A percentile compares a stretch with the other conserved stretches of the same genome.
These are phyloP conservation scores for Fomitopsis schrenkii DNA, from an alignment of 1,284 basidiomycete species.

Conservation along the genomic window DNA sequence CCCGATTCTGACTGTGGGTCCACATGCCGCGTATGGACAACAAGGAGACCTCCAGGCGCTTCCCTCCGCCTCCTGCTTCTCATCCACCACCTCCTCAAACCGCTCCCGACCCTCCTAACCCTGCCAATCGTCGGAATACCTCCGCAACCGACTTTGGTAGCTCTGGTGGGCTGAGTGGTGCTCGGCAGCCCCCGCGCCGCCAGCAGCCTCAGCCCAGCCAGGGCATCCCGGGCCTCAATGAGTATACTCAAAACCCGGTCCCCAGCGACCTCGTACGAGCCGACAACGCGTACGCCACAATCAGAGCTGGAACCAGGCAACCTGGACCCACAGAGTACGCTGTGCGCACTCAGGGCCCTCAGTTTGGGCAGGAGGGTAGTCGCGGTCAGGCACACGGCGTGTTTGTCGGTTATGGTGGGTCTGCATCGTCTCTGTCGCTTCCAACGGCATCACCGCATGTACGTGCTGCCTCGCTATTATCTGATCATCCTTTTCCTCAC, in stretches of 20 bases:
- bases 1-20: slow-evolving; percentile 17
- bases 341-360: slow-evolving; percentile 6
- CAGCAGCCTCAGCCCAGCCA: slow-evolving; percentile 10
- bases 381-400: slow-evolving; percentile 6
- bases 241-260: slow-evolving; percentile 13
- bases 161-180: slow-evolving; percentile 13
- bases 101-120: slow-evolving; percentile 12
- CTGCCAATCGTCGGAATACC: slow-evolving; percentile 10
- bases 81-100: slow-evolving; percentile 13
- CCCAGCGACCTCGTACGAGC: slow-evolving; percentile 9
- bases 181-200: slow-evolving; percentile 9
- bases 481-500: slow-evolving; percentile 12
- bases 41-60: slow-evolving; percentile 20
- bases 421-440: slow-evolving; percentile 9
- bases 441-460: slow-evolving; percentile 11
- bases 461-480: slow-evolving; percentile 14
- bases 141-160: slow-evolving; percentile 17
- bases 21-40: slow-evolving; percentile 23
- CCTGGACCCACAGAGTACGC: slow-evolving; percentile 12
- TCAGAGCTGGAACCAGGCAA: slow-evolving; percentile 17
- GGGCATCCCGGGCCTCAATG: slow-evolving; percentile 8
- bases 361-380: slow-evolving; percentile 7
- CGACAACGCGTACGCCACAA: slow-evolving; percentile 15
- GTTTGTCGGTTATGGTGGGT: slow-evolving; percentile 6
- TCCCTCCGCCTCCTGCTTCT: slow-evolving; percentile 15